Conservation (phyloP, 768 basidiomycete genomes). For the Hemileccinum impolitum region DNA sequence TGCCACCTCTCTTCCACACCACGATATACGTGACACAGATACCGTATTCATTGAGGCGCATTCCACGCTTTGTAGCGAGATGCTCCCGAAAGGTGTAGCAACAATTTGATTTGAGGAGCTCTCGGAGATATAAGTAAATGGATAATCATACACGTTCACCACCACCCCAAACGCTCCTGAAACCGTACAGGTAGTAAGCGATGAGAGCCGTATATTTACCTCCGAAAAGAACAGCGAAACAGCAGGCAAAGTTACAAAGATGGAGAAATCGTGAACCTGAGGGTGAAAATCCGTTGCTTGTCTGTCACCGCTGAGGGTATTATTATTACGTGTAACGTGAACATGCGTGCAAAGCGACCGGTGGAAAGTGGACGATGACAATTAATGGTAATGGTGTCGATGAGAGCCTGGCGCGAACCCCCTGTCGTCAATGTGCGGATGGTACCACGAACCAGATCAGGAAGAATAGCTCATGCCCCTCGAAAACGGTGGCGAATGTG, state of each 20-base stretch:
- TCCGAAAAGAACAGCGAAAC: background rate
- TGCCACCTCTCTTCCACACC: no score
- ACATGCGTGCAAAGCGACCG: background rate
- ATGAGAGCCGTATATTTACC: background rate
- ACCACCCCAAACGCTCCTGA: background rate
- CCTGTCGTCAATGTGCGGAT: no score
- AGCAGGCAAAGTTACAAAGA: no score
- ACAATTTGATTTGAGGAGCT: background rate
- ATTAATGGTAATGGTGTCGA: background rate
- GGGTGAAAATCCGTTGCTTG: background rate
- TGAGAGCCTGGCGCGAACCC: background rate
- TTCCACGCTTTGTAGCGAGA: no score
- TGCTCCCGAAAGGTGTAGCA: no score
- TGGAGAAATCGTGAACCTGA: no score
- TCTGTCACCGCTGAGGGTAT: background rate
- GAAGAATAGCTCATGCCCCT: conserved; percentile 29
- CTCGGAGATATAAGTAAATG: background rate
- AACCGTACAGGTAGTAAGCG: background rate
- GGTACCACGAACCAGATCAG: background rate
- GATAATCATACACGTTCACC: background rate
- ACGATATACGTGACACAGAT: no score
- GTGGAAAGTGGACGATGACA: background rate
- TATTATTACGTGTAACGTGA: no score
- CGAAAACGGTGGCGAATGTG: conserved; percentile 11
- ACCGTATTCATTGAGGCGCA: no score